Percentiles rank a stretch among this genome's conserved stretches.
These are phyloP conservation scores for Bacidia gigantensis DNA, from an alignment of 495 filamentous ascomycete genomes.

Conservation along the genomic window DNA sequence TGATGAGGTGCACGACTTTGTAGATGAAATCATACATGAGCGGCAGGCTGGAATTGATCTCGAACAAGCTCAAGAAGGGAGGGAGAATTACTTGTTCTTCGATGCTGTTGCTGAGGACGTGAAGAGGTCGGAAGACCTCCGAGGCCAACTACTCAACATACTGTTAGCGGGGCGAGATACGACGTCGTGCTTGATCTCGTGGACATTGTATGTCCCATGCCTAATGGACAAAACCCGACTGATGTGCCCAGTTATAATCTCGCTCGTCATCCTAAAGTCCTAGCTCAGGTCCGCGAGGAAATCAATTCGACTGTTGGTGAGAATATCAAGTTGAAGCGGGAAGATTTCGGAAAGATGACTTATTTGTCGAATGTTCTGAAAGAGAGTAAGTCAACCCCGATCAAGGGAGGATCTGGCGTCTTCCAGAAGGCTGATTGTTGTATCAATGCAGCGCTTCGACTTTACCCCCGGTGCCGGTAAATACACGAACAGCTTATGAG, in stretches of 20 bases:
- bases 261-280: conserved; percentile 20
- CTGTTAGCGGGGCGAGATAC: conserved; percentile 51
- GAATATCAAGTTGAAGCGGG: conserved; percentile 7
- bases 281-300: conserved; percentile 23
- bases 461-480: conserved; percentile 16
- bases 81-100: conserved; percentile 14
- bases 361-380: conserved; percentile 25
- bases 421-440: conserved; percentile 21
- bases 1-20: conserved; percentile 26
- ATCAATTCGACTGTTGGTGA: conserved; percentile 13
- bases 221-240: not conserved
- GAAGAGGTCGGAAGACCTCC: conserved; percentile 23
- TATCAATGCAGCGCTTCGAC: conserved; percentile 17
- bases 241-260: conserved; percentile 20
- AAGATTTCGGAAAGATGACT: conserved; percentile 19
- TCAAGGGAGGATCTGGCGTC: not conserved
- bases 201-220: conserved; percentile 33
- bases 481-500: conserved; percentile 11
- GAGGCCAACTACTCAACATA: conserved; percentile 43
- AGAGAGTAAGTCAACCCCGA: conserved; percentile 24
- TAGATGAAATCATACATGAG: conserved; percentile 24
- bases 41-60: not conserved
- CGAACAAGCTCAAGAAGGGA: not conserved
- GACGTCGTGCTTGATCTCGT: conserved; percentile 41
- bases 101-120: conserved; percentile 21